Evolutionary conservation across 2,329 filamentous ascomycete genomes (phyloP), one percentile per base, ranked within the genome.

Genomic region (Cordyceps farinosa): DNA sequence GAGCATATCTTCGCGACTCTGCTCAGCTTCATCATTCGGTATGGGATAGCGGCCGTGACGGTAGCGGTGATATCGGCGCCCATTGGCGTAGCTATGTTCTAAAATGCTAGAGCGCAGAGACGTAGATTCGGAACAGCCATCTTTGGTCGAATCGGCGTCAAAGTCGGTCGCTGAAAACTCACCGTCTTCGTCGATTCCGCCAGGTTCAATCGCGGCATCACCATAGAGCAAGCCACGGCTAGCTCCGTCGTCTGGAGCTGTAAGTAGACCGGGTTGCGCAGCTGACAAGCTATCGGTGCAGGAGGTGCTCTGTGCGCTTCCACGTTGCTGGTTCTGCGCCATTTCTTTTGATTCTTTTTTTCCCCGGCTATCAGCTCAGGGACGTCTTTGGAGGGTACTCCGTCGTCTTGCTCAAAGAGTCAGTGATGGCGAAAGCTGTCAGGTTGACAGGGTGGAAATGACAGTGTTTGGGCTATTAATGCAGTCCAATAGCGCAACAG

Each of bases 1-100:
- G 36, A 77, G 56, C 74, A 78, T 75, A 55, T 77, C 76, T 58
- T 79, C 76, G n/a, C 77, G 72, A 36, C 73, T 76, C 65, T 78
- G 76, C 61, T 78, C 76, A 3, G 65, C 66, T 61, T 78, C 75
- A 36, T 78, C 76, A 52, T 78, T 78, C 7, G 76, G 76, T n/a
- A 78, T 69, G 0, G 75, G 76, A 47, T 78, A 78, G n/a, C 75
- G 69, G 7, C 75, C 74, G 61, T 77, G 72, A 5, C 73, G 70
- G 51, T 76, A 75, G 54, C 72, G 71, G 47, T 77, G 76, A 55
- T 77, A 77, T 8, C 76, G 70, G 0, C 76, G 70, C 0, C 75
- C 75, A 55, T 77, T 73, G 34, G 72, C 52, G 48, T 68, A 77
- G 62, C 65, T 72, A 53, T 77, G 74, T 22, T 72, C 68, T 55